A percentile compares a stretch with the other conserved stretches of the same genome.
Conservation (phyloP, 2,329 filamentous ascomycete genomes). For the Fusarium sp. region DNA sequence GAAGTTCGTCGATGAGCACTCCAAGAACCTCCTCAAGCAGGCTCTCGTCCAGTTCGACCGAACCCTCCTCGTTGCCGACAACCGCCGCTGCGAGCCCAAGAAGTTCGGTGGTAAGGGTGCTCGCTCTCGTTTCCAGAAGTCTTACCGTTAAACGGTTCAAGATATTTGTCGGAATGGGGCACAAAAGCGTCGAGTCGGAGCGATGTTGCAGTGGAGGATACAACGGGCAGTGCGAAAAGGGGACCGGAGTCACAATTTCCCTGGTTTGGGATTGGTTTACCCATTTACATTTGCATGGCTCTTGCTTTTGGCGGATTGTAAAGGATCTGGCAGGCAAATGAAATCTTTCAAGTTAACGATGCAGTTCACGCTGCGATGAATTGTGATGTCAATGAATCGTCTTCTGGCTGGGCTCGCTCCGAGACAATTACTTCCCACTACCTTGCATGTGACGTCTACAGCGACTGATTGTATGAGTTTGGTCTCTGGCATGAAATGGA, state of each 20-base stretch:
- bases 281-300: constrained; percentile 64
- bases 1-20: constrained; percentile 99
- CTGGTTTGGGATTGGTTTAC: constrained; percentile 56
- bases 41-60: constrained; percentile 95
- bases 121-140: constrained; percentile 98
- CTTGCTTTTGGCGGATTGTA: constrained; percentile 63
- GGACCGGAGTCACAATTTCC: constrained; percentile 55
- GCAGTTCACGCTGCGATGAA: constrained; percentile 35
- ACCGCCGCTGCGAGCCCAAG: constrained; percentile 99
- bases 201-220: constrained; percentile 43
- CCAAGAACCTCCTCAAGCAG: constrained; percentile 99
- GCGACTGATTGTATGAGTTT: background rate
- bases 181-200: constrained; percentile 40
- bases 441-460: constrained; percentile 3
- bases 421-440: constrained; percentile 3
- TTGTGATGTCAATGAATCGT: constrained; percentile 45
- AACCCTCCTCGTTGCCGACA: constrained; percentile 98
- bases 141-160: constrained; percentile 83
- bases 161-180: constrained; percentile 26
- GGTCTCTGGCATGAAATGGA: background rate
- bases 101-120: constrained; percentile 96
- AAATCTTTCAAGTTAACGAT: constrained; percentile 60
- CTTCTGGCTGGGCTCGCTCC: constrained; percentile 35
- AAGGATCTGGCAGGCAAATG: constrained; percentile 65
- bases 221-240: constrained; percentile 49